These are phyloP conservation scores for Fragilaria crotonensis DNA, from an alignment of 108 stramenopile species.

Conservation along the genomic window DNA sequence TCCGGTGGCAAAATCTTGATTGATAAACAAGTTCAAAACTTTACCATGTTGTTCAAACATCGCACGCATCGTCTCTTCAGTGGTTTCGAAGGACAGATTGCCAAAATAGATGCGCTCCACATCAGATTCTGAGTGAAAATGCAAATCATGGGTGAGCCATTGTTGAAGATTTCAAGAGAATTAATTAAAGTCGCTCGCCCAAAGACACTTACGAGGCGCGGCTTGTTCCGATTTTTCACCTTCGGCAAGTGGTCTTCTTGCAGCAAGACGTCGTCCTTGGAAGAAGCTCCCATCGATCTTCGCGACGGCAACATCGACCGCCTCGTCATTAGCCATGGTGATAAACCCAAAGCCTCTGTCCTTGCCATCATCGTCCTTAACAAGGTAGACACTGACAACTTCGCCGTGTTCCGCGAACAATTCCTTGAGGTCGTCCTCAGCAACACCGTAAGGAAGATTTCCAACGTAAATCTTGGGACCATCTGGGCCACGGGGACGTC, in stretches of 20 bases:
- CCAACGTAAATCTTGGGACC: conserved; percentile 53
- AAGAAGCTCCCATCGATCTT: no score
- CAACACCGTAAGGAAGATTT: conserved; percentile 38
- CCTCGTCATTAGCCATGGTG: conserved; percentile 44
- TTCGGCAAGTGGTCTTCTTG: no score
- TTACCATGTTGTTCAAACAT: conserved; percentile 36
- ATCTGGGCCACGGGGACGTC: no score
- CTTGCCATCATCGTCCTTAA: conserved; percentile 40
- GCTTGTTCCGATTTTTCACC: no score
- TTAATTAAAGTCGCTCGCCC: no score
- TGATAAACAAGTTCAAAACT: conserved; percentile 50
- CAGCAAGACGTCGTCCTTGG: no score
- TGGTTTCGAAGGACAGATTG: conserved; percentile 37
- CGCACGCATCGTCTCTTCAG: conserved; percentile 38
- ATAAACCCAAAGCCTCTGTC: conserved; percentile 68
- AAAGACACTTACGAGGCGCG: no score
- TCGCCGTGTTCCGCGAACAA: conserved; percentile 38
- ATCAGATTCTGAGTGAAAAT: no score
- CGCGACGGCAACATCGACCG: conserved; percentile 32
- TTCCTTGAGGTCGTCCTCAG: conserved; percentile 39
- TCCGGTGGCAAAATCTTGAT: no score
- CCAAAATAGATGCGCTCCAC: conserved; percentile 51
- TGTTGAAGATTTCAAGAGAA: no score
- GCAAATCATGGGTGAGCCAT: no score
- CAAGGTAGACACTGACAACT: conserved; percentile 49